Conservation (phyloP, 2,329 filamentous ascomycete genomes). For the Didymella lethalis region DNA sequence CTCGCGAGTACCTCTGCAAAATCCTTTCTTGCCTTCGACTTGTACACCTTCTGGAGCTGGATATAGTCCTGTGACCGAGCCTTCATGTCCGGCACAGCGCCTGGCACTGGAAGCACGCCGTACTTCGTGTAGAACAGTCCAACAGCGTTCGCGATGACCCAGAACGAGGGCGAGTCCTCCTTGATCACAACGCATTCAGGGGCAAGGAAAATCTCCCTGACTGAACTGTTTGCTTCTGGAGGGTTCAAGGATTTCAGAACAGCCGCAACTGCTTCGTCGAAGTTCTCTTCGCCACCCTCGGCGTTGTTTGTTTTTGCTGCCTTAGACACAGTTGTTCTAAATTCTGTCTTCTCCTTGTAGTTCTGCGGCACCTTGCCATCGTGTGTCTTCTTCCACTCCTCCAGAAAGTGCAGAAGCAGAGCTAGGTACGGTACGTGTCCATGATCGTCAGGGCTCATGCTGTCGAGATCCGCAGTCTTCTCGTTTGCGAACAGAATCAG, state of each 20-base stretch:
- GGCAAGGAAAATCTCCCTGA: conserved; percentile 82
- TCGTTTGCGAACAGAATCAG: conserved; percentile 71
- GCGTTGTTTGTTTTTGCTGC: conserved; percentile 74
- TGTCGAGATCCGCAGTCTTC: conserved; percentile 73
- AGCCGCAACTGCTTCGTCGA: conserved; percentile 86
- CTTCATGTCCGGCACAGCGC: conserved; percentile 96
- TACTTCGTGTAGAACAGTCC: conserved; percentile 78
- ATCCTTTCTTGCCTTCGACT: conserved; percentile 82
- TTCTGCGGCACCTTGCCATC: conserved; percentile 72
- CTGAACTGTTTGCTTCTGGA: conserved; percentile 70
- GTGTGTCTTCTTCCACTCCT: conserved; percentile 78
- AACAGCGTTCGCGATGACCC: conserved; percentile 85
- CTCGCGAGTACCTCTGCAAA: conserved; percentile 74
- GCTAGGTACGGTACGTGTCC: conserved; percentile 90
- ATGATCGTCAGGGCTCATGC: conserved; percentile 79
- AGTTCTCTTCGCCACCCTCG: conserved; percentile 95
- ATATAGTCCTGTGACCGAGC: conserved; percentile 91
- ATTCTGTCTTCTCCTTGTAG: conserved; percentile 87
- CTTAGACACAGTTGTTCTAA: conserved; percentile 73
- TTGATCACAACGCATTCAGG: conserved; percentile 62
- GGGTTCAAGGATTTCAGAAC: conserved; percentile 85
- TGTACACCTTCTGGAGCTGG: conserved; percentile 90
- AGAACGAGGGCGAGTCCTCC: conserved; percentile 72
- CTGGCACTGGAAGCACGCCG: conserved; percentile 79
- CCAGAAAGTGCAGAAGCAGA: conserved; percentile 81